These are phyloP conservation scores for Fusarium keratoplasticum DNA, from an alignment of 2,329 filamentous ascomycete species.

Conservation along the genomic window DNA sequence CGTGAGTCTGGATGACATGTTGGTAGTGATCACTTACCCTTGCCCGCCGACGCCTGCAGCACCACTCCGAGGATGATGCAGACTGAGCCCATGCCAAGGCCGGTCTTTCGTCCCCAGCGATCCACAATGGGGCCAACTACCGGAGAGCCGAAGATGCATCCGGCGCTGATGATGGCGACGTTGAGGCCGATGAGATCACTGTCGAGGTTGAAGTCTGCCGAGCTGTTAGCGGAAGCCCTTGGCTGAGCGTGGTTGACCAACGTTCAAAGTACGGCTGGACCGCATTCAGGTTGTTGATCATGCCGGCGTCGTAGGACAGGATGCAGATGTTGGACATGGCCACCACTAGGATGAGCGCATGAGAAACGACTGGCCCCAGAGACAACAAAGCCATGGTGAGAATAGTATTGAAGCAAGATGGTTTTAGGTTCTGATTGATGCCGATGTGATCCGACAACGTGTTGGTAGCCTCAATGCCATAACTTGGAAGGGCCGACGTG, in stretches of 20 bases:
- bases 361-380: constrained; percentile 6
- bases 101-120: constrained; percentile 17
- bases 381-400: neutral
- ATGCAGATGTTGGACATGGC: constrained; percentile 21
- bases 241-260: neutral
- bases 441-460: neutral
- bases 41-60: constrained; percentile 6
- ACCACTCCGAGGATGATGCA: constrained; percentile 18
- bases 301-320: constrained; percentile 18
- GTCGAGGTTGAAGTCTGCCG: constrained; percentile 11
- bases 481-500: neutral
- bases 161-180: constrained; percentile 15
- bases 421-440: neutral
- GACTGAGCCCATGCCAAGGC: constrained; percentile 9
- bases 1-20: neutral
- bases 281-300: constrained; percentile 22
- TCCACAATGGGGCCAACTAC: constrained; percentile 15
- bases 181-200: constrained; percentile 17
- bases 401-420: neutral
- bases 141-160: constrained; percentile 15
- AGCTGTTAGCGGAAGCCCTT: neutral
- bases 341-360: constrained; percentile 10
- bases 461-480: neutral
- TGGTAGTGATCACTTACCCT: neutral
- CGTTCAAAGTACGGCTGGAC: constrained; percentile 13